Base-by-base conservation (phyloP, 345 rosid species). In the Excoecaria cochinchinensis region DNA sequence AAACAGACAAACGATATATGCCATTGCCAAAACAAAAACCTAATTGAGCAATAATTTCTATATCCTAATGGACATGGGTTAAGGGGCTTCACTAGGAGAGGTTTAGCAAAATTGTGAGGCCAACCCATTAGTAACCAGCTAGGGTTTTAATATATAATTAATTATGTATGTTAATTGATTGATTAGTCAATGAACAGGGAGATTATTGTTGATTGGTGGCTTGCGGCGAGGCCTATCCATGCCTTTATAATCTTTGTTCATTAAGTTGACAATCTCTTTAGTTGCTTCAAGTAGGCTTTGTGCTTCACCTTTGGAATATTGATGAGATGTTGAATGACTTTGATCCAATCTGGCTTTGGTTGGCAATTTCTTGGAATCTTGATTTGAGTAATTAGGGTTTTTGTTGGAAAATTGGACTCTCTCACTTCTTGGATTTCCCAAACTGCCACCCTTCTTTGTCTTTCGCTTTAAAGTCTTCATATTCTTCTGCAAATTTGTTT, bases 151-250 rank as follows among this genome's bases (percentile, higher is more conserved):
- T 17, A 59, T 17, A 12, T 67, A 40, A 66, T 17, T 48, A 22
- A 21, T 8, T 14, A 21, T 22, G 8, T 19, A 10, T 67, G 3
- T 66, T 40, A 66, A 36, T 3, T n/a, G 10, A 24, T n/a, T 25
- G 10, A 31, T 52, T 10, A 25, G 9, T 86, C 67, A 86, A 42
- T 83, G 85, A 69, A 68, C 38, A 42, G 90, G 88, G 1, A 69
- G 60, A 42, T 76, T 70, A 70, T 87, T 87, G 83, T 87, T 77
- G 74, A 87, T 76, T 16, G 90, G 90, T 15, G 90, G 90, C 74
- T 81, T 85, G 65, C 83, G 84, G 42, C 80, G 58, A 38, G 85
- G 83, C 79, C 73, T 76, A 17, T 57, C 51, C 63, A 52, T 56
- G 24, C 82, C 86, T 11, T 0, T 62, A 78, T 87, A 87, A 77